Evolutionary conservation across 176 grass and related monocot genomes (phyloP), one percentile per base, ranked within the genome.

Genomic region (Oryza australiensis): DNA sequence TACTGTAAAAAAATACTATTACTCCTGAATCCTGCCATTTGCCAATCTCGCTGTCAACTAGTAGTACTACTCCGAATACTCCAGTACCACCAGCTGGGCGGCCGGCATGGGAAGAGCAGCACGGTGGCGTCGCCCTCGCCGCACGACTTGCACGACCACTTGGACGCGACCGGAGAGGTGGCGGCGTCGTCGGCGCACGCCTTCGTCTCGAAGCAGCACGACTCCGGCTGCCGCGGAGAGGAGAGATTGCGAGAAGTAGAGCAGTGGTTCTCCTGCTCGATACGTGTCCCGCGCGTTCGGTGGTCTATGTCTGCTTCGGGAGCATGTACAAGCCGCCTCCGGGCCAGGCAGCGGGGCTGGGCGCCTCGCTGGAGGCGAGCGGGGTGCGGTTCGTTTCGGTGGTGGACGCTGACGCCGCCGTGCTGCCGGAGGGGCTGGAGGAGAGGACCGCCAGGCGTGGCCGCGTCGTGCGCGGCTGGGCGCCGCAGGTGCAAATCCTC

Each of bases 251-350:
- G 60, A 28, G 77, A 65, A 9, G 74, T 68, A 12, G 74, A 73
- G 35, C 59, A 88, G 34, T 18, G 83, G 0, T 16, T 48, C 15
- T 72, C 76, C 10, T 89, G 90, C 68, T 89, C 2, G 68, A 34
- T 11, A 33, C 22, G 3, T 89, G 87, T 46, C 87, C 75, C 22
- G 16, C 51, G 13, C 83, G 81, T 29, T 92, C 90, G 1, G 90
- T 86, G 63, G 55, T 89, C 9, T 92, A 89, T 74, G 80, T 86
- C 55, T 92, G 83, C 83, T 89, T 92, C 76, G 90, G 90, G 34
- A 92, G 75, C 71, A 87, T 86, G 83, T 73, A 86, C 80, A 72
- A 30, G 12, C 72, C 69, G 7, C 49, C 79, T 23, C 83, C 28
- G 18, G 28, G 83, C 7, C 87, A 89, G 62, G 73, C 68, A 5